Evolutionary conservation across 2,329 filamentous ascomycete genomes (phyloP).

Genomic region (Malbranchea cinnamomea): DNA sequence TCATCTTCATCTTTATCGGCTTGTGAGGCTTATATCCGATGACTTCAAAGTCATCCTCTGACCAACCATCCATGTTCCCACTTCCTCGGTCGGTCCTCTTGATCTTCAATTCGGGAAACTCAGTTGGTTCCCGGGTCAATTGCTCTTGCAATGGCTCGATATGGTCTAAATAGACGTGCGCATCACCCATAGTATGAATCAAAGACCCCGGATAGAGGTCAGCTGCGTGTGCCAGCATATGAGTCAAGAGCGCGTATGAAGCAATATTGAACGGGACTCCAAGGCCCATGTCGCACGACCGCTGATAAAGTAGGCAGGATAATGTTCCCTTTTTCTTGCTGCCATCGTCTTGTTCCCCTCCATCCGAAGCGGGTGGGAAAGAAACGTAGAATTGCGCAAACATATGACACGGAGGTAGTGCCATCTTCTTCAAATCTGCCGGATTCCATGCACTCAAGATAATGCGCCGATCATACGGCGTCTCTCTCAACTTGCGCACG

Average conservation of each 20-base stretch:
- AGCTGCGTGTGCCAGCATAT: constrained; percentile 84
- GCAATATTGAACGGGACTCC: constrained; percentile 98
- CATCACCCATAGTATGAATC: constrained; percentile 93
- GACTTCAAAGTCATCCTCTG: constrained; percentile 71
- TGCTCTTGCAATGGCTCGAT: constrained; percentile 74
- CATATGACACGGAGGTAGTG: constrained; percentile 89
- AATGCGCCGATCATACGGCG: constrained; percentile 78
- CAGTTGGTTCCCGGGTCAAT: constrained; percentile 60
- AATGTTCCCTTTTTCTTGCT: constrained; percentile 49
- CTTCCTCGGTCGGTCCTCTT: constrained; percentile 50
- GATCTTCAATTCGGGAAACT: constrained; percentile 69
- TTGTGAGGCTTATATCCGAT: constrained; percentile 84
- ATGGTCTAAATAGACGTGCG: constrained; percentile 92
- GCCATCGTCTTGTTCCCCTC: constrained; percentile 15
- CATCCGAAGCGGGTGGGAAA: constrained; percentile 38
- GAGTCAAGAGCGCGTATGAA: constrained; percentile 79
- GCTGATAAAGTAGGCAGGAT: constrained; percentile 82
- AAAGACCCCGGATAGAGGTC: constrained; percentile 73
- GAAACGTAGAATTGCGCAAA: constrained; percentile 93
- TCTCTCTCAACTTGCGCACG: constrained; percentile 68
- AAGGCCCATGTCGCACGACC: constrained; percentile 91
- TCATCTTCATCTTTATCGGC: constrained; percentile 97
- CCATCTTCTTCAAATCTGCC: constrained; percentile 71
- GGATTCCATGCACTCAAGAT: constrained; percentile 94
- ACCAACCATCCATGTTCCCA: constrained; percentile 90